Evolutionary conservation across 176 grass and related monocot genomes (phyloP), one percentile per base, ranked within the genome.

Genomic region (Microstegium vimineum): DNA sequence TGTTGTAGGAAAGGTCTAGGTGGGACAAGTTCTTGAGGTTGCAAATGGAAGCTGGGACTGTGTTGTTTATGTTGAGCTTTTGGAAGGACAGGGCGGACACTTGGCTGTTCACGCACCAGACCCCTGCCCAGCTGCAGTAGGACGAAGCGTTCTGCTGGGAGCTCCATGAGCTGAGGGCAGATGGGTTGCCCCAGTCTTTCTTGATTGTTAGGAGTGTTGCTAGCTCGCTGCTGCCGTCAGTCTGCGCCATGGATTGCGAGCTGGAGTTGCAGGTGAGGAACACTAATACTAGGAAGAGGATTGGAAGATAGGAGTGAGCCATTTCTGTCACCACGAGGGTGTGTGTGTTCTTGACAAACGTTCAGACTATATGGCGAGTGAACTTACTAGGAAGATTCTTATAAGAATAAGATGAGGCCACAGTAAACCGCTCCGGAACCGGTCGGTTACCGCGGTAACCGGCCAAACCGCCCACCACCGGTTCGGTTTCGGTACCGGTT

Each of bases 1-100:
- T 45, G 77, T 97, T 97, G 73, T 52, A 10, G 6, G 56, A 70
- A 15, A 97, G 88, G 35, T 97, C 83, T 20, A 93, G 25, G 1
- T 1, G 0, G 59, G 67, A n/a, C 5, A 93, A 38, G 45, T 61
- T 83, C 47, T 67, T 62, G 67, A 97, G 82, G 71, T 20, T 51
- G 61, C 94, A 97, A 12, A 93, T 32, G 23, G 86, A 76, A 20
- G 40, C 0, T 4, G 94, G 86, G 28, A 90, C 61, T 7, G 86
- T 74, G 0, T 69, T 62, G 41, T 9, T 9, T 52, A 80, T 69
- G n/a, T 12, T 36, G 33, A 40, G 1, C 0, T n/a, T 73, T 2
- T 0, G 28, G 8, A 65, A 43, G 15, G 10, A 80, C 26, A 85
- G 69, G 52, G 16, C 0, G 0, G 76, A 81, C 51, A 97, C 78